Percentiles rank a stretch among this genome's conserved stretches.
Evolutionary conservation across 306 rosid species (phyloP).

Genomic region (Cyclanthera cordifolia): DNA sequence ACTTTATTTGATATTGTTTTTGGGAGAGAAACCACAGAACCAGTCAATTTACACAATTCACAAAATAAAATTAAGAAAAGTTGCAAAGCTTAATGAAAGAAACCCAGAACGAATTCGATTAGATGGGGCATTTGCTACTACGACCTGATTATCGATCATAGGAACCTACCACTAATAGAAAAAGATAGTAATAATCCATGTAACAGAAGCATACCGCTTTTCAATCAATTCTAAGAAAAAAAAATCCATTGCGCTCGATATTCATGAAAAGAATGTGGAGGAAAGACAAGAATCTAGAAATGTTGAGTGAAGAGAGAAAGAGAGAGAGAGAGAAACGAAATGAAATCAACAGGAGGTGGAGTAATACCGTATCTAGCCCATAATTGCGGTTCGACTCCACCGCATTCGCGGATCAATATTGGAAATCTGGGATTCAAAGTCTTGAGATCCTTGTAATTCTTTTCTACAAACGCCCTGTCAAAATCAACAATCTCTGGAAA

Average conservation of each 20-base stretch:
- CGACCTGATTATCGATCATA: not conserved
- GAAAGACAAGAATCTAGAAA: slow-evolving; percentile 1
- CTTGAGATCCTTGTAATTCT: slow-evolving; percentile 72
- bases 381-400: slow-evolving; percentile 71
- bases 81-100: not conserved
- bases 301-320: not conserved
- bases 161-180: not conserved
- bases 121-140: not conserved
- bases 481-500: not conserved
- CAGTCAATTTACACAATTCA: not conserved
- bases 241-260: too few species aligned
- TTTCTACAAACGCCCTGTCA: slow-evolving; percentile 71
- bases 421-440: slow-evolving; percentile 76
- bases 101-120: not conserved
- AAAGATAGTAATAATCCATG: not conserved
- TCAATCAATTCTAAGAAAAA: not conserved
- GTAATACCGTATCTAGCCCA: slow-evolving; percentile 93
- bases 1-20: not conserved
- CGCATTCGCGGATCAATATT: slow-evolving; percentile 81
- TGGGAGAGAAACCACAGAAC: not conserved
- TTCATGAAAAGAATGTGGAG: too few species aligned
- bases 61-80: not conserved
- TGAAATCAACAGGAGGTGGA: slow-evolving; percentile 1
- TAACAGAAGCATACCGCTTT: not conserved
- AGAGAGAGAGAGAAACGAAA: not conserved